These are phyloP conservation scores for Solanum megistacrolobum DNA, from an alignment of 257 asterid genomes.

Conservation along the genomic window DNA sequence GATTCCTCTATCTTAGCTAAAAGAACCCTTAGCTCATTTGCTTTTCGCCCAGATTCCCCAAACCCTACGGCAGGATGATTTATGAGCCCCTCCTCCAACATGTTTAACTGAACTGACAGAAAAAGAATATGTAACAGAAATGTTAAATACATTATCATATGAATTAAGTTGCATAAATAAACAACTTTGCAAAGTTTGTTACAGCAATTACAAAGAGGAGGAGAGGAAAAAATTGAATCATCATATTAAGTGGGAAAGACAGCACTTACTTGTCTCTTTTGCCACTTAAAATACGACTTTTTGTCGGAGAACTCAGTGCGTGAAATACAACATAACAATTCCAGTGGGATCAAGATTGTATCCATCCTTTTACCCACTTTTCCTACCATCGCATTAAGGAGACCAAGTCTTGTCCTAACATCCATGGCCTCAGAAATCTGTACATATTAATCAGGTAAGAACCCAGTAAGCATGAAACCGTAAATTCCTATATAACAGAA, in stretches of 20 bases:
- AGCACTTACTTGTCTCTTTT: conserved; percentile 87
- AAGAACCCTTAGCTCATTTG: conserved; percentile 74
- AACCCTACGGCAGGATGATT: conserved; percentile 90
- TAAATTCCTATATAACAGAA: neutral
- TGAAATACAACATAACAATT: conserved; percentile 83
- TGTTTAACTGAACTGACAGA: conserved; percentile 93
- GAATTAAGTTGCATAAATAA: neutral
- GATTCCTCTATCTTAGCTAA: conserved; percentile 95
- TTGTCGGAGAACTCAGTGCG: conserved; percentile 91
- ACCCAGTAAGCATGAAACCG: conserved; percentile 5
- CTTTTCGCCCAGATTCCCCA: conserved; percentile 92
- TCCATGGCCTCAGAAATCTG: conserved; percentile 94
- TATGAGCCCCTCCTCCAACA: conserved; percentile 96
- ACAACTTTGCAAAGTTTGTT: neutral
- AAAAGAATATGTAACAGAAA: conserved; percentile 21
- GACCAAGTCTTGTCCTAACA: conserved; percentile 79
- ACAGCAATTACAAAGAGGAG: neutral
- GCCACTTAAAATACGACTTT: conserved; percentile 93
- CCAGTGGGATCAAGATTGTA: conserved; percentile 80
- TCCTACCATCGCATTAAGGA: conserved; percentile 92
- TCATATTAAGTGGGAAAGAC: conserved; percentile 12
- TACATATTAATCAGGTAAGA: conserved; percentile 10
- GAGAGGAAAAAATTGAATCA: neutral
- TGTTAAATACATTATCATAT: neutral
- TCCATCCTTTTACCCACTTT: conserved; percentile 98